Percentiles rank a stretch among this genome's conserved stretches.
phyloP scores from a whole-genome alignment of 139 green algal genomes.

The Haematococcus lacustris region DNA sequence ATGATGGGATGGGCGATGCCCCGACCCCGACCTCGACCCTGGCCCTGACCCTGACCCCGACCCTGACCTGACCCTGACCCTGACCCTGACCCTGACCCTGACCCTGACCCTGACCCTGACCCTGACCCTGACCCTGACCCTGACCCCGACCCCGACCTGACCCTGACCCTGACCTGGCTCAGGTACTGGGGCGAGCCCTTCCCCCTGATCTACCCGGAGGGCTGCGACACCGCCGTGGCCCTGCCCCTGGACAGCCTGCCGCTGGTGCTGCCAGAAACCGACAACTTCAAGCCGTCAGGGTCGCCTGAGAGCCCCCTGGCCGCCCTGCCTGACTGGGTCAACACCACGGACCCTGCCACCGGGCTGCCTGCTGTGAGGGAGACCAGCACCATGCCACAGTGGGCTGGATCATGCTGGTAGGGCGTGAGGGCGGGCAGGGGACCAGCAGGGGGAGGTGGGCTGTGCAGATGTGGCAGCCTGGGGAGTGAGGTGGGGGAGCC shows the following conservation, averaged over 20 bases:
- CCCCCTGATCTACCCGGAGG: slow-evolving; percentile 76
- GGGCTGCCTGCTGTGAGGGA: slow-evolving; percentile 57
- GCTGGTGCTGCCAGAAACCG: slow-evolving; percentile 75
- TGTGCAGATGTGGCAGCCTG: no score
- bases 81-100: no score
- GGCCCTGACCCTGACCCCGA: no score
- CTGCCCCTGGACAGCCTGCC: slow-evolving; percentile 80
- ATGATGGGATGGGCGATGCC: no score
- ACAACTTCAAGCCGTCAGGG: slow-evolving; percentile 85
- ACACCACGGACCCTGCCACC: slow-evolving; percentile 49
- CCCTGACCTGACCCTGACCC: no score
- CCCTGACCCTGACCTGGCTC: neutral
- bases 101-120: no score
- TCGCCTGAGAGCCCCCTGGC: slow-evolving; percentile 81
- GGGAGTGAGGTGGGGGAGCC: neutral
- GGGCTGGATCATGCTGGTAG: slow-evolving; percentile 32
- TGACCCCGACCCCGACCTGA: no score
- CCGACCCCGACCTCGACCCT: no score
- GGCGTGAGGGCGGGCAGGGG: neutral
- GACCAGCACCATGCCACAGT: slow-evolving; percentile 94
- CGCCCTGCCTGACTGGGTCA: slow-evolving; percentile 49
- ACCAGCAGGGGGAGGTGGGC: no score
- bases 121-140: no score
- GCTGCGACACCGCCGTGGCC: slow-evolving; percentile 40
- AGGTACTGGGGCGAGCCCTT: slow-evolving; percentile 98